Conservation (phyloP, 1,139 yeast species). For the Pichia sorboxylosa region DNA sequence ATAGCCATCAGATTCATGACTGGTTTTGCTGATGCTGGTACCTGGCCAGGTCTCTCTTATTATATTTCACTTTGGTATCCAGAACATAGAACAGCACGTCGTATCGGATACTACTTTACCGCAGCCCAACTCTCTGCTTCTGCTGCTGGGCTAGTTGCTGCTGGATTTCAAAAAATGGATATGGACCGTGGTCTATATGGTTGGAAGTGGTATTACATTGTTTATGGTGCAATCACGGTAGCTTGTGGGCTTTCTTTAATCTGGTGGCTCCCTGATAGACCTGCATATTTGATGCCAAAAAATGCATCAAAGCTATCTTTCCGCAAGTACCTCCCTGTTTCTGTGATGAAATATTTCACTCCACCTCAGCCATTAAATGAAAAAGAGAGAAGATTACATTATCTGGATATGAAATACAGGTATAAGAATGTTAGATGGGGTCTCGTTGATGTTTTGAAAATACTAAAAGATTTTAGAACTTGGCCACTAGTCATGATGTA, state of each 20-base stretch:
- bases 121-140: conserved; percentile 87
- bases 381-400: conserved; percentile 46
- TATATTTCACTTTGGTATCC: conserved; percentile 84
- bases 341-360: conserved; percentile 13
- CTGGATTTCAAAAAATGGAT: conserved; percentile 81
- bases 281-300: conserved; percentile 19
- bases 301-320: conserved; percentile 7
- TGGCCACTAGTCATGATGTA: conserved; percentile 84
- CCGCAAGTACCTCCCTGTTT: conserved; percentile 14
- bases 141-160: conserved; percentile 74
- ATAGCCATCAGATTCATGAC: conserved; percentile 64
- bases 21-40: conserved; percentile 80
- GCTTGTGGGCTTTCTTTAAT: conserved; percentile 51
- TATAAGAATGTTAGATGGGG: conserved; percentile 43
- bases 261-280: conserved; percentile 85
- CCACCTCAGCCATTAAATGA: conserved; percentile 43
- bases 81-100: conserved; percentile 57
- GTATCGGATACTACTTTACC: conserved; percentile 83
- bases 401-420: conserved; percentile 46
- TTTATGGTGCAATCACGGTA: conserved; percentile 66
- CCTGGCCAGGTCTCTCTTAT: conserved; percentile 90
- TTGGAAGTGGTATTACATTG: conserved; percentile 80
- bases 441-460: conserved; percentile 43
- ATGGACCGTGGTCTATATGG: conserved; percentile 60
- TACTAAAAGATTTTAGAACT: conserved; percentile 51